These are phyloP conservation scores for Urochloa ruziziensis DNA, from an alignment of 176 grass and related monocot species.

Conservation along the genomic window DNA sequence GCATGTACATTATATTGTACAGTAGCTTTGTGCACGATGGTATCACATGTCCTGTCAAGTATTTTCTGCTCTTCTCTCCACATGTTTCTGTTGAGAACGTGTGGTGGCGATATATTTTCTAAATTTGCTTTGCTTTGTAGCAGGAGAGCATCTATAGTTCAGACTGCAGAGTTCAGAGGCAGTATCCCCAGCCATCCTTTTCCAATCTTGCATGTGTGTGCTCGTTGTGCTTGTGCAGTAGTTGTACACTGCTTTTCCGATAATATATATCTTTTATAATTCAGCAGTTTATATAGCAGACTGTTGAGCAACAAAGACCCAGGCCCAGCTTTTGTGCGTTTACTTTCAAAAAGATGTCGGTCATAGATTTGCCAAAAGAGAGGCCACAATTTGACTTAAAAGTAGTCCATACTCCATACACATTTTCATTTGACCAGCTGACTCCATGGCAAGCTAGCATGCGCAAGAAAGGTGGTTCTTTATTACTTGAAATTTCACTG, in stretches of 20 bases:
- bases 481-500: neutral
- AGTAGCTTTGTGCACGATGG: neutral
- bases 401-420: neutral
- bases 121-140: neutral
- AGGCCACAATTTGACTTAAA: neutral
- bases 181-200: neutral
- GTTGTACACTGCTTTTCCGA: neutral
- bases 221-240: neutral
- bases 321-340: neutral
- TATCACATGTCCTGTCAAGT: neutral
- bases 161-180: neutral
- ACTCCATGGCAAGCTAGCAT: neutral
- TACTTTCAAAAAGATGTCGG: neutral
- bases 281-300: neutral
- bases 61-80: neutral
- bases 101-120: neutral
- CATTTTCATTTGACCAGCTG: neutral
- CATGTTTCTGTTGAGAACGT: slow-evolving; percentile 5
- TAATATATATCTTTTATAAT: neutral
- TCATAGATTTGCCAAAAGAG: neutral
- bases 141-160: neutral
- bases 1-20: slow-evolving; percentile 4
- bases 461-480: neutral
- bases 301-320: neutral
- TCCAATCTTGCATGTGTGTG: neutral